These are phyloP conservation scores for Gnaphalium uliginosum DNA, from an alignment of 129 eudicot genomes.

Conservation along the genomic window DNA sequence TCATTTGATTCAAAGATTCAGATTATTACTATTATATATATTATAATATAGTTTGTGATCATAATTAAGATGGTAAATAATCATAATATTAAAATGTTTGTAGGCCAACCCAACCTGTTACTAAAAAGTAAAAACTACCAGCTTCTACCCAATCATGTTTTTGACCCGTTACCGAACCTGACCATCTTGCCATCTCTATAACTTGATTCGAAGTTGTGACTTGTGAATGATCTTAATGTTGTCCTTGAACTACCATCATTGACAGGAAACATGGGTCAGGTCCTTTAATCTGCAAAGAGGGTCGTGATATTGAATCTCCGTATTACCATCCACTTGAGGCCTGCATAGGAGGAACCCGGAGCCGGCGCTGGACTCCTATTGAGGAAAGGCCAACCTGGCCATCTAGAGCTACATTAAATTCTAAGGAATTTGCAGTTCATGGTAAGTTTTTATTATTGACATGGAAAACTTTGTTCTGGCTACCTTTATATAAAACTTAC, in stretches of 20 bases:
- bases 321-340: slow-evolving; percentile 81
- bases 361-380: slow-evolving; percentile 86
- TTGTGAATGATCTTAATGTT: slow-evolving; percentile 28
- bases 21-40: no score
- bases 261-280: slow-evolving; percentile 68
- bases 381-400: slow-evolving; percentile 86
- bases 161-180: neutral
- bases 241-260: slow-evolving; percentile 17
- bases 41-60: no score
- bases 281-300: slow-evolving; percentile 71
- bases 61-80: no score
- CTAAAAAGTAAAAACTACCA: neutral
- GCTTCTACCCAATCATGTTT: neutral
- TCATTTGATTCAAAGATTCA: no score
- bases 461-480: neutral
- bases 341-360: slow-evolving; percentile 92
- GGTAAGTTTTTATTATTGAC: slow-evolving; percentile 39
- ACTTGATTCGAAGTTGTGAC: neutral
- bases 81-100: neutral
- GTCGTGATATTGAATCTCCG: slow-evolving; percentile 83
- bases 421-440: slow-evolving; percentile 60
- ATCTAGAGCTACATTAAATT: slow-evolving; percentile 59
- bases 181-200: neutral
- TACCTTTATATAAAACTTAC: neutral
- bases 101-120: neutral